phyloP scores from a whole-genome alignment of 2,329 filamentous ascomycete species.

The Neofusicoccum sp. region DNA sequence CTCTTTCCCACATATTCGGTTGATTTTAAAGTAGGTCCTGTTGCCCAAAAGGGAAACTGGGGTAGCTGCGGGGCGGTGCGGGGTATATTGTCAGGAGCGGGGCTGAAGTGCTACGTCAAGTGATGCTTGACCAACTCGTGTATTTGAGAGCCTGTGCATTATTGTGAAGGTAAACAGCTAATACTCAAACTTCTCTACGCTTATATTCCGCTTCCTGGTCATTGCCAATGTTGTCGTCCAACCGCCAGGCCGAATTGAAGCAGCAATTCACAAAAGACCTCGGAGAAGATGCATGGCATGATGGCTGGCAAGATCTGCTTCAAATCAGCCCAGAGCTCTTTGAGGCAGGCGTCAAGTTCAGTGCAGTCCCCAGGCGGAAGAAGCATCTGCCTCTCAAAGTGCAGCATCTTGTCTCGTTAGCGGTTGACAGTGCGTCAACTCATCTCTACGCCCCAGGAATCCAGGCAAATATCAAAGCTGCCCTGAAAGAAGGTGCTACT shows the following conservation, averaged over 20 bases:
- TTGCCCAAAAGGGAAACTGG: neutral
- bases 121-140: too few species aligned
- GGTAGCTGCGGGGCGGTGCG: neutral
- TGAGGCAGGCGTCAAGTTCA: conserved; percentile 31
- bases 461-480: conserved; percentile 43
- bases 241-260: neutral
- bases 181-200: too few species aligned
- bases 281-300: conserved; percentile 30
- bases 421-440: conserved; percentile 48
- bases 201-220: too few species aligned
- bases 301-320: conserved; percentile 33
- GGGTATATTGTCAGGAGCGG: neutral
- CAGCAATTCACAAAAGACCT: conserved; percentile 30
- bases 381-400: conserved; percentile 44
- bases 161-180: too few species aligned
- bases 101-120: neutral
- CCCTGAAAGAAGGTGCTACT: conserved; percentile 44
- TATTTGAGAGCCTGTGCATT: too few species aligned
- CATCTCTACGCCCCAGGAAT: conserved; percentile 50
- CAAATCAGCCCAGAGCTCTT: conserved; percentile 35
- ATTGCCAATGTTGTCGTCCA: neutral
- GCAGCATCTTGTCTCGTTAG: conserved; percentile 47
- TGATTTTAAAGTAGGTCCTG: neutral
- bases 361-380: conserved; percentile 34
- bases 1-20: too few species aligned